A percentile compares a stretch with the other conserved stretches of the same genome.
These are phyloP conservation scores for Acer saccharum DNA, from an alignment of 345 rosid genomes.

Conservation along the genomic window DNA sequence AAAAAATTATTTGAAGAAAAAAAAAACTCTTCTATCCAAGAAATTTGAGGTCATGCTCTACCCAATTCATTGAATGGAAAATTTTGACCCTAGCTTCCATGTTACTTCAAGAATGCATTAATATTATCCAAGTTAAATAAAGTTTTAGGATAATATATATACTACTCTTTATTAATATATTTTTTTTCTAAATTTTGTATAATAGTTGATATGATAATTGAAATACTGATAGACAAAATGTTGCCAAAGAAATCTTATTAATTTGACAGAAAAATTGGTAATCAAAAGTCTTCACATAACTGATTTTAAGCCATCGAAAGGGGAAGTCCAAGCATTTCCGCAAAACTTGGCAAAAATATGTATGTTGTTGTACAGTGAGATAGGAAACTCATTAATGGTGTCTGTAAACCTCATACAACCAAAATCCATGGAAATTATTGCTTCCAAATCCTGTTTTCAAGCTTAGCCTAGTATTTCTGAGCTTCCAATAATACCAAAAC, in stretches of 20 bases:
- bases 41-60: no score
- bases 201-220: no score
- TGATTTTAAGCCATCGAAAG: background rate
- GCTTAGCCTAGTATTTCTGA: slow-evolving; percentile 16
- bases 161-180: no score
- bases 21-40: no score
- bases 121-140: no score
- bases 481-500: background rate
- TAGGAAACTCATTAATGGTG: background rate
- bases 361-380: background rate
- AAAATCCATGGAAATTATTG: background rate
- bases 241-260: background rate
- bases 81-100: no score
- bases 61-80: no score
- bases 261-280: background rate
- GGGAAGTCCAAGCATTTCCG: background rate
- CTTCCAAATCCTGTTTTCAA: slow-evolving; percentile 14
- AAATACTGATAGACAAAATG: no score
- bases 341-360: background rate
- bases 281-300: background rate
- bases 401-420: background rate
- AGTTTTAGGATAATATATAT: no score
- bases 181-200: no score
- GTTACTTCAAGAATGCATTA: no score
- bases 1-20: no score